Evolutionary conservation across 2,329 filamentous ascomycete genomes (phyloP).

Genomic region (Fusarium tuaranense): DNA sequence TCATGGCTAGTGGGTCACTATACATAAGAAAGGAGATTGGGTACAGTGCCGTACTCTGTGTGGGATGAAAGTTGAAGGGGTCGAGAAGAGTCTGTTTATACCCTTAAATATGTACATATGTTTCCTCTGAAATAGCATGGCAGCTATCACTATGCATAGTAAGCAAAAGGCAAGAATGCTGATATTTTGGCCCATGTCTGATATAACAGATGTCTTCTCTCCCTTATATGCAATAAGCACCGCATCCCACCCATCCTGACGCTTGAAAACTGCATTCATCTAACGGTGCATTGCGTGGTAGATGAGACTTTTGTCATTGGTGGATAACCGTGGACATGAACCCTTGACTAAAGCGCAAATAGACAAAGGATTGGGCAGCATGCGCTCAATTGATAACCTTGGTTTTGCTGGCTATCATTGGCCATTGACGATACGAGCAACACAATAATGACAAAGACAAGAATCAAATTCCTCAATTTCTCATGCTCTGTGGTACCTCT

Average conservation of each 20-base stretch:
- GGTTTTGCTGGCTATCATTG: neutral
- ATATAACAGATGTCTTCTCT: neutral
- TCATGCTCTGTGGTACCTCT: no score
- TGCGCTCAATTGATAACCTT: neutral
- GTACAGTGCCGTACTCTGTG: neutral
- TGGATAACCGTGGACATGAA: neutral
- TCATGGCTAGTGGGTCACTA: slow-evolving; percentile 3
- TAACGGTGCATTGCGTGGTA: neutral
- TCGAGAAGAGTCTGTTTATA: neutral
- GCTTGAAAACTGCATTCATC: neutral
- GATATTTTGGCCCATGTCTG: neutral
- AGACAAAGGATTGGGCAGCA: neutral
- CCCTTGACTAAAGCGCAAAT: neutral
- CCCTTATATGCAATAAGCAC: neutral
- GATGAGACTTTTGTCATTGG: neutral
- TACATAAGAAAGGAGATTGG: neutral
- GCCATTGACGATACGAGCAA: neutral
- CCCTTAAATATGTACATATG: neutral
- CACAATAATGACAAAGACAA: no score
- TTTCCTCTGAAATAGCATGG: neutral
- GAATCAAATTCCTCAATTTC: no score
- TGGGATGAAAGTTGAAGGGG: neutral
- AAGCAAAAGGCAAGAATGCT: neutral
- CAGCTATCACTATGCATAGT: neutral
- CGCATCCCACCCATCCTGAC: neutral